Evolutionary conservation across 2,329 filamentous ascomycete genomes (phyloP).

Genomic region (Hypoxylon sp.): DNA sequence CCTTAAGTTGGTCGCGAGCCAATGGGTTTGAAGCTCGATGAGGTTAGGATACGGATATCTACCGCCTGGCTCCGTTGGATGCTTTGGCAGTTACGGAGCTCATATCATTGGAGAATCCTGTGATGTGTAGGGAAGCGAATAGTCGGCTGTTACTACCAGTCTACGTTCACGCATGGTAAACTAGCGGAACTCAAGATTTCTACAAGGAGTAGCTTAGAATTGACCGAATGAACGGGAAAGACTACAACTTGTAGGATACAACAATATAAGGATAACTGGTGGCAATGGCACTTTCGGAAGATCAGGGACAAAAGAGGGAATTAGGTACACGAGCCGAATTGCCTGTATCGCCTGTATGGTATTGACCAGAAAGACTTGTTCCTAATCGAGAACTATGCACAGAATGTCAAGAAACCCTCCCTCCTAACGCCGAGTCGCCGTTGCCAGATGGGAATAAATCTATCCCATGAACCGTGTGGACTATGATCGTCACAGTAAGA

Average conservation of each 20-base stretch:
- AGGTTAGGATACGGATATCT: not conserved
- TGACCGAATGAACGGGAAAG: not conserved
- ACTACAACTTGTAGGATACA: not conserved
- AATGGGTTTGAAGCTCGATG: not conserved
- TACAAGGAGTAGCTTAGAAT: not conserved
- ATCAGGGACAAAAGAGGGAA: conserved; percentile 12
- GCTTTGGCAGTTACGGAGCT: not conserved
- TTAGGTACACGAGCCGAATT: conserved; percentile 29
- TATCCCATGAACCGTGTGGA: conserved; percentile 47
- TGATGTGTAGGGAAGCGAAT: not conserved
- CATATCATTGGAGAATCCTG: not conserved
- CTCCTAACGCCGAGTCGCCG: conserved; percentile 52
- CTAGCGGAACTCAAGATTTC: not conserved
- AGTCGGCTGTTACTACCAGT: not conserved
- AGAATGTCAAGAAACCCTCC: conserved; percentile 45
- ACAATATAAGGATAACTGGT: not conserved
- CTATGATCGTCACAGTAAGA: conserved; percentile 49
- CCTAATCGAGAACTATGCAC: conserved; percentile 46
- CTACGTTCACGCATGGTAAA: not conserved
- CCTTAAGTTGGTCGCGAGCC: not conserved
- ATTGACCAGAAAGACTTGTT: conserved; percentile 48
- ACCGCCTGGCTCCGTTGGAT: not conserved
- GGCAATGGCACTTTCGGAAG: not conserved
- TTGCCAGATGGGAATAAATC: conserved; percentile 50
- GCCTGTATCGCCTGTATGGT: conserved; percentile 46